Percentiles rank a stretch among this genome's conserved stretches.
Evolutionary conservation across 164 flowering plant genomes (phyloP).

Genomic region (Magnolia sinica): DNA sequence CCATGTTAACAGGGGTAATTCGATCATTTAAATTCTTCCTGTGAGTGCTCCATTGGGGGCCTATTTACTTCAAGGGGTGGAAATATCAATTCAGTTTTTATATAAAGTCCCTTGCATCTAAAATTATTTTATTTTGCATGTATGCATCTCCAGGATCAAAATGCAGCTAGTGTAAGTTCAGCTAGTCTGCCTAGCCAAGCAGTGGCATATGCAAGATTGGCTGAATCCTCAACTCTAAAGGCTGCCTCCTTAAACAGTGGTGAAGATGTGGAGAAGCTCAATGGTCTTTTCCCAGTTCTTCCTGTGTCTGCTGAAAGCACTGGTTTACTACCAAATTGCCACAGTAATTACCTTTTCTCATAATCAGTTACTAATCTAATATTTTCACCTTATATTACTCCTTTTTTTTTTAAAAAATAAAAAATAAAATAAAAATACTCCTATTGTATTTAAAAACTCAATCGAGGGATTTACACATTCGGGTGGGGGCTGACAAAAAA

Average conservation of each 20-base stretch:
- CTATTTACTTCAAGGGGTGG: too few species aligned
- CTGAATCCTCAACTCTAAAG: slow-evolving; percentile 40
- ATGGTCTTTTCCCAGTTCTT: slow-evolving; percentile 50
- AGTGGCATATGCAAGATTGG: slow-evolving; percentile 60
- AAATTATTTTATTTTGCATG: background rate
- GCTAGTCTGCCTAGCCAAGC: slow-evolving; percentile 63
- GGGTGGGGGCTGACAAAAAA: too few species aligned
- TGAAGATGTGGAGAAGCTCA: slow-evolving; percentile 24
- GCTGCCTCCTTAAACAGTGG: slow-evolving; percentile 18
- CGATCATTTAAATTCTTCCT: too few species aligned
- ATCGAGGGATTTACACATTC: too few species aligned
- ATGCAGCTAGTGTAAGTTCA: slow-evolving; percentile 15
- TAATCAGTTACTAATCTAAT: background rate
- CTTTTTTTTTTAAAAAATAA: too few species aligned
- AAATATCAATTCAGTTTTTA: too few species aligned
- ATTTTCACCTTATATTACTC: background rate
- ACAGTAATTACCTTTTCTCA: slow-evolving; percentile 33
- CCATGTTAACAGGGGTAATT: too few species aligned
- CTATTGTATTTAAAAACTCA: too few species aligned
- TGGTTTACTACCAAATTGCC: slow-evolving; percentile 54
- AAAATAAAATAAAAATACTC: too few species aligned
- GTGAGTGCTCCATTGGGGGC: too few species aligned
- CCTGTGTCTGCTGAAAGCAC: slow-evolving; percentile 89
- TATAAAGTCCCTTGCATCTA: too few species aligned
- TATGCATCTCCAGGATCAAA: slow-evolving; percentile 34